Evolutionary conservation across 495 filamentous ascomycete genomes (phyloP).

Genomic region (Chaetomium cochliodes): DNA sequence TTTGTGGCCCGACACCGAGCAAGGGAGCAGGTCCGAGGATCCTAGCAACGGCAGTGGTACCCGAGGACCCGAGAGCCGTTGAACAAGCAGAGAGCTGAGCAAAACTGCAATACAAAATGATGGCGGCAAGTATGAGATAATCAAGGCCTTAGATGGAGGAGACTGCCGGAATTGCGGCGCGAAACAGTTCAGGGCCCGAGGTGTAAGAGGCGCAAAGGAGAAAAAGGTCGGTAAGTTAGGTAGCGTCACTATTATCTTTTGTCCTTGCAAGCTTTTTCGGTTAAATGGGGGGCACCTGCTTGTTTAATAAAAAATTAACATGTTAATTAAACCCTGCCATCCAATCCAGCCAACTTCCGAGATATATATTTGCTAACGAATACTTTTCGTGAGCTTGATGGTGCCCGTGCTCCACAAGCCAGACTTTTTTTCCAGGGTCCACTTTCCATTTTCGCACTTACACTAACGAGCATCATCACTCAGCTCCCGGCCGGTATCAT

Average conservation of each 20-base stretch:
- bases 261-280: conserved; percentile 29
- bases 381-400: conserved; percentile 16
- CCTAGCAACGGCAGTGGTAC: conserved; percentile 16
- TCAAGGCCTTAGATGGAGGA: background rate
- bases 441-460: conserved; percentile 10
- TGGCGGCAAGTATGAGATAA: background rate
- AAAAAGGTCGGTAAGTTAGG: background rate
- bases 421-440: conserved; percentile 13
- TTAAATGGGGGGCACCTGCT: conserved; percentile 28
- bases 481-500: background rate
- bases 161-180: conserved; percentile 5
- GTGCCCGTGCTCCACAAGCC: conserved; percentile 5
- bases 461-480: conserved; percentile 1
- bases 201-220: background rate
- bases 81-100: background rate
- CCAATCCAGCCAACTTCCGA: conserved; percentile 31
- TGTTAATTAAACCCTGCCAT: conserved; percentile 30
- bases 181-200: background rate
- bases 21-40: background rate
- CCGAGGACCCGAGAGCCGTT: conserved; percentile 8
- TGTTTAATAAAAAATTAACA: conserved; percentile 33
- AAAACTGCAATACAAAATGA: conserved; percentile 1
- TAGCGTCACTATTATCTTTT: conserved; percentile 13
- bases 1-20: background rate
- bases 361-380: conserved; percentile 31